A percentile compares a stretch with the other conserved stretches of the same genome.
phyloP scores from a whole-genome alignment of 768 basidiomycete species.

The Tricholoma furcatifolium region DNA sequence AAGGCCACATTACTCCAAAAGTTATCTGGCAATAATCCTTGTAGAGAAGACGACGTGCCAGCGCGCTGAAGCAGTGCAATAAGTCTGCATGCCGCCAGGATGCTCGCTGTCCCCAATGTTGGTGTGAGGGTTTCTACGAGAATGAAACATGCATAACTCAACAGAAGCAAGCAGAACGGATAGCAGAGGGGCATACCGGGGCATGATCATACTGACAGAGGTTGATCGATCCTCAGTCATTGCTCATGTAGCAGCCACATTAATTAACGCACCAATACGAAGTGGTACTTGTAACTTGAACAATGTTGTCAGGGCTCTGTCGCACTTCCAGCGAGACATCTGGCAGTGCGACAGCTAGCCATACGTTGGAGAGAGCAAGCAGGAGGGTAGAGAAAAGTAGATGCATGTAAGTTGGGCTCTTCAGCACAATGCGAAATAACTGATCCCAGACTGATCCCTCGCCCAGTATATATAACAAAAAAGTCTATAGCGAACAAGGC shows the following conservation, averaged over 20 bases:
- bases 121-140: conserved; percentile 42
- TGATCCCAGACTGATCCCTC: no score
- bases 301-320: conserved; percentile 46
- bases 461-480: no score
- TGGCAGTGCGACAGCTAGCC: neutral
- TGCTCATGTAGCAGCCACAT: neutral
- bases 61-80: conserved; percentile 47
- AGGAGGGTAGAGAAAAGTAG: neutral
- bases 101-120: conserved; percentile 53
- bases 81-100: conserved; percentile 53
- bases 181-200: conserved; percentile 28
- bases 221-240: neutral
- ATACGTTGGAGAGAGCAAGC: neutral
- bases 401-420: neutral
- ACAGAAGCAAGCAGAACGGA: neutral
- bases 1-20: conserved; percentile 54
- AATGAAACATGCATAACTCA: neutral
- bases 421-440: no score
- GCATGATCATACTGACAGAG: conserved; percentile 45
- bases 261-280: conserved; percentile 40
- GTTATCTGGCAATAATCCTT: conserved; percentile 43
- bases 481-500: no score
- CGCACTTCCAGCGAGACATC: conserved; percentile 20
- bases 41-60: conserved; percentile 31
- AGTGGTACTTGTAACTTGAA: conserved; percentile 42